Conservation (phyloP, 169 alveolate genomes). For the Babesia gibsoni region DNA sequence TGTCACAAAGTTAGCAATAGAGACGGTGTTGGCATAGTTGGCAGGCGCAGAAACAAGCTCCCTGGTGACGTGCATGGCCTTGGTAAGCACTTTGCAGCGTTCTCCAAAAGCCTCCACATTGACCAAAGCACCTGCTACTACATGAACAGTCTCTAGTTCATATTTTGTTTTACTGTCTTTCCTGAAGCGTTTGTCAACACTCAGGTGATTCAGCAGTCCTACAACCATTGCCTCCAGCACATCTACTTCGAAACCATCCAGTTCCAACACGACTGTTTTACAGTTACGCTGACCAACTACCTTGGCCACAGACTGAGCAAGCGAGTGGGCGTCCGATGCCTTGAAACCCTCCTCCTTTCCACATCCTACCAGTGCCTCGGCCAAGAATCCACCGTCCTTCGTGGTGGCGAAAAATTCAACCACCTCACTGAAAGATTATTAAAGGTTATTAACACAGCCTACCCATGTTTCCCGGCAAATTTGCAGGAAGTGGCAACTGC, state of each 20-base stretch:
- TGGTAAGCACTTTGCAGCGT: constrained; percentile 30
- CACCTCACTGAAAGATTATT: constrained; percentile 15
- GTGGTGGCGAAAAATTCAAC: constrained; percentile 15
- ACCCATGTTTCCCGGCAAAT: constrained; percentile 54
- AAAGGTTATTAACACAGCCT: background rate
- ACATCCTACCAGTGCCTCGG: constrained; percentile 50
- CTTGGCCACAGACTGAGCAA: constrained; percentile 27
- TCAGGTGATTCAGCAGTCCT: constrained; percentile 18
- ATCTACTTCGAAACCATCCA: background rate
- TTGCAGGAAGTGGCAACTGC: constrained; percentile 20
- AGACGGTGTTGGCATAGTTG: constrained; percentile 79
- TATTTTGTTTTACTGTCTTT: constrained; percentile 34
- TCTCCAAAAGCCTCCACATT: background rate
- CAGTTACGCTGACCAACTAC: constrained; percentile 12
- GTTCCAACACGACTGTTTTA: constrained; percentile 21
- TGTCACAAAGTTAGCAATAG: constrained; percentile 70
- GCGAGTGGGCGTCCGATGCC: constrained; percentile 24
- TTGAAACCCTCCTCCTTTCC: constrained; percentile 21
- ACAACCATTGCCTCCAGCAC: constrained; percentile 27
- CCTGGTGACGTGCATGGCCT: constrained; percentile 58
- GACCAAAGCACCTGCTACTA: background rate
- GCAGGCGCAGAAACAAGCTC: constrained; percentile 82
- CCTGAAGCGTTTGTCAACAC: constrained; percentile 54
- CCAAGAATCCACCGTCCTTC: constrained; percentile 9
- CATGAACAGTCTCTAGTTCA: constrained; percentile 18